Evolutionary conservation across 495 filamentous ascomycete species (phyloP).

Genomic region (Daldinia vernicosa): DNA sequence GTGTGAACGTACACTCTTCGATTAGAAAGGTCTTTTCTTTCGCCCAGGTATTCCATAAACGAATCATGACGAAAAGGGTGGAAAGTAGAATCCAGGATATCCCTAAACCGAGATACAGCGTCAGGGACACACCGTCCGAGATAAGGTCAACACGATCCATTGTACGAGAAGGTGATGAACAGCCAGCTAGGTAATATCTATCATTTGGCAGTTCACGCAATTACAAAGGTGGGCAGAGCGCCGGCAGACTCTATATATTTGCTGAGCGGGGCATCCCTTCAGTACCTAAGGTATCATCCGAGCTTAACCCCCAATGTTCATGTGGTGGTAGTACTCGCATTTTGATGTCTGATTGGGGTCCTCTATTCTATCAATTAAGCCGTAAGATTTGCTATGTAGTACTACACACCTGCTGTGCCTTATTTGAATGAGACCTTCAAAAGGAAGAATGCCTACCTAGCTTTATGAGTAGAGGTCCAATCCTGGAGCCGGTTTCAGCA

Average conservation of each 20-base stretch:
- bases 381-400: not conserved
- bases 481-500: no score
- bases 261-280: not conserved
- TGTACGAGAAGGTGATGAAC: not conserved
- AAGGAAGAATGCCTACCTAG: not conserved
- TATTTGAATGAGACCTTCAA: not conserved
- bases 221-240: not conserved
- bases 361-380: not conserved
- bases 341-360: not conserved
- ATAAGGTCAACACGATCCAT: not conserved
- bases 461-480: no score
- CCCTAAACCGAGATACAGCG: not conserved
- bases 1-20: not conserved
- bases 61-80: not conserved
- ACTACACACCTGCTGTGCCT: not conserved
- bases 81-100: not conserved
- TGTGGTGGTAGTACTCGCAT: not conserved
- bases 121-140: not conserved
- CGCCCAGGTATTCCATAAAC: not conserved
- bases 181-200: not conserved
- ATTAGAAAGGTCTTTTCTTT: not conserved
- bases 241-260: not conserved
- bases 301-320: not conserved
- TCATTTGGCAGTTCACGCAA: not conserved
- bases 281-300: not conserved